phyloP scores from a whole-genome alignment of 768 basidiomycete species.

The Termitomyces sp. region DNA sequence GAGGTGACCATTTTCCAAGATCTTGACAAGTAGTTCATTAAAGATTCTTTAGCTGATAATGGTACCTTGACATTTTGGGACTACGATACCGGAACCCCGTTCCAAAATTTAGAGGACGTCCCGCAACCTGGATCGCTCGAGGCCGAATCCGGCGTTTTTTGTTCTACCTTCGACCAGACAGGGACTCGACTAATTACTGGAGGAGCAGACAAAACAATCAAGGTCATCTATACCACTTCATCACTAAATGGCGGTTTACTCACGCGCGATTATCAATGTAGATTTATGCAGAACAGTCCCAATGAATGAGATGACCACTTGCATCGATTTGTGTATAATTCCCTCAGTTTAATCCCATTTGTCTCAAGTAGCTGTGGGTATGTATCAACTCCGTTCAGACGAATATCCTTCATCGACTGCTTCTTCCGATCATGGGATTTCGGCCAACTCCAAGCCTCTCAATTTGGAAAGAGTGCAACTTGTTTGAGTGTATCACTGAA shows the following conservation, averaged over 20 bases:
- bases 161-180: slow-evolving; percentile 94
- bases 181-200: slow-evolving; percentile 94
- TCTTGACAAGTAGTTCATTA: background rate
- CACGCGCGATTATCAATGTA: slow-evolving; percentile 9
- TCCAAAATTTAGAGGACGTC: slow-evolving; percentile 90
- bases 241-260: background rate
- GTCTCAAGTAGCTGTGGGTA: background rate
- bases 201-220: slow-evolving; percentile 98
- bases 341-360: background rate
- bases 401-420: background rate
- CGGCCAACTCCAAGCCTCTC: background rate
- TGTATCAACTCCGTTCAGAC: background rate
- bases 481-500: background rate
- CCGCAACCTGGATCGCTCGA: slow-evolving; percentile 98
- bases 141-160: slow-evolving; percentile 95
- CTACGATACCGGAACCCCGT: slow-evolving; percentile 88
- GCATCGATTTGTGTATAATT: slow-evolving; percentile 1
- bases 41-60: slow-evolving; percentile 66
- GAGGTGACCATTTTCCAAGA: slow-evolving; percentile 48
- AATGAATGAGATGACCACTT: slow-evolving; percentile 24
- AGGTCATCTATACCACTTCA: slow-evolving; percentile 43
- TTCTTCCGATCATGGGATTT: background rate
- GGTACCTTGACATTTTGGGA: slow-evolving; percentile 93
- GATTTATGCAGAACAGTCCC: slow-evolving; percentile 70
- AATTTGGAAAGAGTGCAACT: background rate